Conservation (phyloP, 768 basidiomycete species). For the Mycena albidolilacea region DNA sequence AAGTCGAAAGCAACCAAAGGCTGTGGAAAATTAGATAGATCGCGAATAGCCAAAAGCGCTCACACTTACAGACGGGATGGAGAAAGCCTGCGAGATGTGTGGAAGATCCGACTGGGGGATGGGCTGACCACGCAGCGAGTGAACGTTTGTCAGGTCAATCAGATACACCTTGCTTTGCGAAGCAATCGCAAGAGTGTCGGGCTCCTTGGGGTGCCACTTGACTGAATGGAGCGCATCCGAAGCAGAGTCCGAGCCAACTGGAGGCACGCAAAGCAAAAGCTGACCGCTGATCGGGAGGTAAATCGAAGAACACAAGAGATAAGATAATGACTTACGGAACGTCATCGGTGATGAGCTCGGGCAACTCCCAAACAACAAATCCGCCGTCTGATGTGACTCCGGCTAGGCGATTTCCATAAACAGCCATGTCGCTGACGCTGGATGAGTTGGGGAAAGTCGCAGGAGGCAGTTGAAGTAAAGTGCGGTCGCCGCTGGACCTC, state of each 20-base stretch:
- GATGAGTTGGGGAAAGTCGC: constrained; percentile 71
- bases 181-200: constrained; percentile 86
- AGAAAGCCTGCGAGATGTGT: constrained; percentile 78
- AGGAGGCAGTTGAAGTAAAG: constrained; percentile 81
- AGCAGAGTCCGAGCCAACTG: constrained; percentile 57
- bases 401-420: constrained; percentile 84
- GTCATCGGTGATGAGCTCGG: constrained; percentile 87
- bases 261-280: constrained; percentile 78
- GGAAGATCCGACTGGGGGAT: constrained; percentile 78
- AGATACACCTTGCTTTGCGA: constrained; percentile 83
- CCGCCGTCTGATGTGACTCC: constrained; percentile 92
- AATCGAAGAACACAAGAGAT: constrained; percentile 14
- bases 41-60: constrained; percentile 8
- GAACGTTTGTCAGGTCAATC: constrained; percentile 77
- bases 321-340: constrained; percentile 73
- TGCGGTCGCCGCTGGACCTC: constrained; percentile 89
- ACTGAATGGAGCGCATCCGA: constrained; percentile 83
- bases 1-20: constrained; percentile 89
- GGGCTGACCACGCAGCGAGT: constrained; percentile 74
- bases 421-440: constrained; percentile 89
- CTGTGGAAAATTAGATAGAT: constrained; percentile 54
- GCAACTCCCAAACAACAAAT: constrained; percentile 91
- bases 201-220: constrained; percentile 91
- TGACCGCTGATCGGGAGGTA: constrained; percentile 64
- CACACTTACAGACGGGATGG: constrained; percentile 75